Evolutionary conservation across 1,139 yeast species (phyloP), one percentile per base, ranked within the genome.

Genomic region (Diutina scorzettiae): DNA sequence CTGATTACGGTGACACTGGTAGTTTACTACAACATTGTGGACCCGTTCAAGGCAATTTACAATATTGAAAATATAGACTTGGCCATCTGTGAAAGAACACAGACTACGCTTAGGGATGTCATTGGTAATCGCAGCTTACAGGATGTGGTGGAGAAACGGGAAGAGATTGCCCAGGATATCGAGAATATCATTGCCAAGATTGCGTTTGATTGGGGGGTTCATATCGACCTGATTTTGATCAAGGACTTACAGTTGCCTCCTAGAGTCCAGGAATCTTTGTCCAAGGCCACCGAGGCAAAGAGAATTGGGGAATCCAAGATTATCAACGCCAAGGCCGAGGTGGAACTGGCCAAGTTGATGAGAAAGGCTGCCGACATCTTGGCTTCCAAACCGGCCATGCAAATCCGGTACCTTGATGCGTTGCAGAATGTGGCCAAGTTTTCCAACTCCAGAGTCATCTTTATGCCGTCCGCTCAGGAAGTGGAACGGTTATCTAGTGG

Each of bases 271-370:
- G 65, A 71, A 41, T 74, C 85, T 2, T 65, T 81, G 49, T 74
- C 86, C 3, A 78, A 76, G 71, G 87, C 87, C 27, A 84, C 87
- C 30, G 84, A 80, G 64, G 81, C 85, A 31, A 76, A 75, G 62
- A 68, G 89, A 59, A 77, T 80, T 47, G 87, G 87, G 62, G 89
- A 81, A 58, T 74, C 81, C 55, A 81, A 80, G 66, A 79, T 81
- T 53, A 80, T 81, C 54, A 77, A 78, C 49, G 87, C 87, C 31
- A 73, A 73, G 56, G 86, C 86, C 18, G 87, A 81, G 60, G 86
- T 80, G 43, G 87, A 81, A 58, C 67, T 78, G 54, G 86, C 87
- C 45, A 79, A 78, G 57, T 69, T 79, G 51, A 80, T 81, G 86
- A 71, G 89, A 63, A 76, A 78, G 59, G 86, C 87, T 24, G 85